Conservation (phyloP, 2,329 filamentous ascomycete species). For the Pezicula rhizophila region DNA sequence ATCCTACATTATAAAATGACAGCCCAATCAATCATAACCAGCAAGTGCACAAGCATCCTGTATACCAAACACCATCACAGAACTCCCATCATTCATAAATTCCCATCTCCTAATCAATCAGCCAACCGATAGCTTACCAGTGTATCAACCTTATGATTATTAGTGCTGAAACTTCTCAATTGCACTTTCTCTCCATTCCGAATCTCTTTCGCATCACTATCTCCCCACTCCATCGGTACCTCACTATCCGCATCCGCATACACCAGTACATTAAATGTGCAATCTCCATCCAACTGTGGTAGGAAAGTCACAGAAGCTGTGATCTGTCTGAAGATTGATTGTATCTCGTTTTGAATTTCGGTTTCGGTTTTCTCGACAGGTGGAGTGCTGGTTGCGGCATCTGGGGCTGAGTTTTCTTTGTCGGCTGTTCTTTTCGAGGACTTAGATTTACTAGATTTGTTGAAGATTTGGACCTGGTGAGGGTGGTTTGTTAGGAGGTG, state of each 20-base stretch:
- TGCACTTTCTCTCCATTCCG: constrained; percentile 89
- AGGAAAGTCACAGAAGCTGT: constrained; percentile 96
- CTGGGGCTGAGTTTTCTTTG: constrained; percentile 63
- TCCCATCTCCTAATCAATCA: constrained; percentile 33
- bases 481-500: constrained; percentile 2
- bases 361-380: constrained; percentile 74
- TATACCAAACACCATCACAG: not conserved
- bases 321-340: constrained; percentile 95
- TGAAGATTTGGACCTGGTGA: constrained; percentile 48
- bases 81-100: not conserved
- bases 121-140: constrained; percentile 80
- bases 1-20: no score
- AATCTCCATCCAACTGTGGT: constrained; percentile 87
- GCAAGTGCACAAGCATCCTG: not conserved
- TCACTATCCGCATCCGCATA: constrained; percentile 96
- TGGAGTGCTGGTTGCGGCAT: constrained; percentile 35
- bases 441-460: constrained; percentile 38
- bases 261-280: constrained; percentile 97
- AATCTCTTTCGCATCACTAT: constrained; percentile 97
- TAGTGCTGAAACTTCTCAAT: constrained; percentile 91
- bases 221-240: constrained; percentile 96
- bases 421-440: constrained; percentile 46
- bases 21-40: not conserved
- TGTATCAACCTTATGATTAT: constrained; percentile 89
- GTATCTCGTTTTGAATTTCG: constrained; percentile 93